Base-by-base conservation (phyloP, 805 yeast species). In the Saccharomycopsis javanensis region DNA sequence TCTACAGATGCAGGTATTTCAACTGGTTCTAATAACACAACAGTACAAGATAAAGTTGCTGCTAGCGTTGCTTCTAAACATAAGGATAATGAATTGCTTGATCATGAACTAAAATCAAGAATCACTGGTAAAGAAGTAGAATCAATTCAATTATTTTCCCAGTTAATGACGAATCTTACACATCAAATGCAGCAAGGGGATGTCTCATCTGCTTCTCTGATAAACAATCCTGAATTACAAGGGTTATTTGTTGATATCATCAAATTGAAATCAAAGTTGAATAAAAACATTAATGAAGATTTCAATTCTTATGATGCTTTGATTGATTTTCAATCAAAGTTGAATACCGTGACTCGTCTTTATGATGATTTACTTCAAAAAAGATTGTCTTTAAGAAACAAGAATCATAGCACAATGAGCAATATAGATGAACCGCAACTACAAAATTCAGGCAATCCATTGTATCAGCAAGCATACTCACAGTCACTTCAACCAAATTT, bases 301-400 rank as follows among this genome's bases (percentile, higher is more conserved):
- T 75, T 78, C 33, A 76, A 78, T 37, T 83, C 79, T 62, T 80
- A 88, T 64, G 92, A 88, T 54, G 68, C 71, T 20, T 77, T 83
- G 60, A 77, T 86, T 61, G 88, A 86, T 52, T 75, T 87, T 80
- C 88, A 86, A 70, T 79, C 85, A 52, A 88, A 90, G 64, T 78
- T 90, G 56, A 83, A 86, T 56, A 83, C 89, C 4, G 83, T 88
- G 33, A 79, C 83, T 65, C 78, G 85, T 60, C 73, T 85, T n/a
- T 90, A 89, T 64, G 96, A 89, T 67, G 79, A 79, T 59, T 76
- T 86, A 53, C 73, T 89, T 59, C 96, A 90, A 59, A 64, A 67
- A 71, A 58, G 68, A 79, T 62, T 64, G 72, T 65, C 54, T 18
- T 16, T 58, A 25, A 68, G 51, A 66, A 69, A 34, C 65, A 52